Conservation (phyloP, 768 basidiomycete genomes). For the Saitozyma podzolica region DNA sequence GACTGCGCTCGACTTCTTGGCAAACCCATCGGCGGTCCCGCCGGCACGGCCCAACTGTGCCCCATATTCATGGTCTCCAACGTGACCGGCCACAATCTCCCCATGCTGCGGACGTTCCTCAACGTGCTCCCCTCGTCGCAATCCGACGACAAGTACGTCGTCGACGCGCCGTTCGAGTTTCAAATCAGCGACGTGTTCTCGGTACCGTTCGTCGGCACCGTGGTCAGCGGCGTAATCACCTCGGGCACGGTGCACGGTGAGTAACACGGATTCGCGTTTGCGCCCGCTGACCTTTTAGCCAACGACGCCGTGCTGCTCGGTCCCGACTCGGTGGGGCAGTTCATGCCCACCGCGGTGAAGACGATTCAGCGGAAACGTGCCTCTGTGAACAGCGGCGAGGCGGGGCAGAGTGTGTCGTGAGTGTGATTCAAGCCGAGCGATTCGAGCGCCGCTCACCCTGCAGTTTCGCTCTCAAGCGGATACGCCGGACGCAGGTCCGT, state of each 20-base stretch:
- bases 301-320: slow-evolving; percentile 83
- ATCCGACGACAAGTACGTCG: slow-evolving; percentile 73
- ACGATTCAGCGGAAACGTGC: slow-evolving; percentile 95
- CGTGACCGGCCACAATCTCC: slow-evolving; percentile 88
- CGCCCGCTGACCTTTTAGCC: slow-evolving; percentile 62
- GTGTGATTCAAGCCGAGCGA: slow-evolving; percentile 1
- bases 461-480: slow-evolving; percentile 79
- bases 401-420: slow-evolving; percentile 86
- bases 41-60: slow-evolving; percentile 62
- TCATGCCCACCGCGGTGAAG: slow-evolving; percentile 73
- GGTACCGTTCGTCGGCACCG: slow-evolving; percentile 52
- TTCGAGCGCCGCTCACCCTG: slow-evolving; percentile 6
- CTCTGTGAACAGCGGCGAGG: slow-evolving; percentile 78
- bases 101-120: slow-evolving; percentile 81
- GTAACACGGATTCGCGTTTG: not conserved
- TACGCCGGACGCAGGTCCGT: slow-evolving; percentile 73
- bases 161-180: slow-evolving; percentile 58
- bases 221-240: slow-evolving; percentile 50
- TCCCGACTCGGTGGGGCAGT: slow-evolving; percentile 90
- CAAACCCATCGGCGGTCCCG: slow-evolving; percentile 21
- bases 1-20: slow-evolving; percentile 53
- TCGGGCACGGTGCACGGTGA: slow-evolving; percentile 42
- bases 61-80: slow-evolving; percentile 92
- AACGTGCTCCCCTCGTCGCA: slow-evolving; percentile 89
- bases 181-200: slow-evolving; percentile 54